These are phyloP conservation scores for Chondrostereum purpureum DNA, from an alignment of 1,284 basidiomycete species.

Conservation along the genomic window DNA sequence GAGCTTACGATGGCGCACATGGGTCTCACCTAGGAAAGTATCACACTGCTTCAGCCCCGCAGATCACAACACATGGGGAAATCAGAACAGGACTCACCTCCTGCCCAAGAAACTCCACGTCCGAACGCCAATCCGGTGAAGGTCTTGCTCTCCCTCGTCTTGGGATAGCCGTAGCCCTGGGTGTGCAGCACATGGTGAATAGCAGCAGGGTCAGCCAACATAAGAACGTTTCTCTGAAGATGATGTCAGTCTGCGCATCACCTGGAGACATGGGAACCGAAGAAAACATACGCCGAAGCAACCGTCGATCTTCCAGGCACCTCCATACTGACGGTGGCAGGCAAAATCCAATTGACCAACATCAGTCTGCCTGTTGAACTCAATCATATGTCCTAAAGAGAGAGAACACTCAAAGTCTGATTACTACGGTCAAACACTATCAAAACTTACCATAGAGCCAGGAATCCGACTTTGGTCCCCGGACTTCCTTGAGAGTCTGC, in stretches of 20 bases:
- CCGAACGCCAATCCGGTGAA: not conserved
- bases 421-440: not conserved
- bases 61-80: too few relatives aligned
- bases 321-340: conserved; percentile 15
- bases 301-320: conserved; percentile 15
- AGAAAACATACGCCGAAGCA: conserved; percentile 15
- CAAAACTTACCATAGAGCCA: not conserved
- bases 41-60: too few relatives aligned
- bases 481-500: not conserved
- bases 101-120: not conserved
- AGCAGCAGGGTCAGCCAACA: conserved; percentile 1
- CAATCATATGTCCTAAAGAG: conserved; percentile 13
- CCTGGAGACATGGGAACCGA: not conserved
- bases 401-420: not conserved
- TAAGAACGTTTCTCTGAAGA: conserved; percentile 2
- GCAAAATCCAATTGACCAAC: conserved; percentile 16
- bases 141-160: not conserved
- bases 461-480: not conserved
- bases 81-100: too few relatives aligned
- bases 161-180: not conserved
- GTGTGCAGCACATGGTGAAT: conserved; percentile 1
- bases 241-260: not conserved
- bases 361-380: conserved; percentile 14
- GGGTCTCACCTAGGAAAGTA: not conserved
- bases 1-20: not conserved